Base-by-base conservation (phyloP, 305 asterid species). In the Fraxinus baroniana region DNA sequence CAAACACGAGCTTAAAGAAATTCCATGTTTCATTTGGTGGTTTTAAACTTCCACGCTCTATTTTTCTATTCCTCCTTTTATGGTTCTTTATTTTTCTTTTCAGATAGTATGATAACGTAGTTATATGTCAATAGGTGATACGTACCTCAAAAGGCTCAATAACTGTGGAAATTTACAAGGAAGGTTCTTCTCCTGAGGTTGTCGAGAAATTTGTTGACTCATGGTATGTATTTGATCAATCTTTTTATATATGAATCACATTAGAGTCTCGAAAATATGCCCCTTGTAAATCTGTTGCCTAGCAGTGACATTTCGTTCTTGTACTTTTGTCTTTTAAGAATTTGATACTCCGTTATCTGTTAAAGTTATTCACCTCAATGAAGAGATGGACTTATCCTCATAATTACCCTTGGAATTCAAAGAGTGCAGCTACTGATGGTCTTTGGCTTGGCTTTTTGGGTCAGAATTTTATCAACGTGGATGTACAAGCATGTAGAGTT, bases 111-210 rank as follows among this genome's bases (percentile, higher is more conserved):
- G 55, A 33, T 66, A 28, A 71, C 79, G 26, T 64, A 32, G 76
- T 46, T 78, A 20, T 28, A 70, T 44, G 78, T 85, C 78, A 81
- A 78, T 87, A 95, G 99, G 90, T 93, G 80, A 89, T 95, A 79
- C 89, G 84, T 68, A 95, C 99, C 18, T 89, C 97, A 41, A 94
- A 94, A 87, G 99, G 99, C 85, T 85, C 88, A 64, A 87, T 95
- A 49, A 89, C 95, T 72, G 97, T 88, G 79, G 97, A 95, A 87
- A 94, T 95, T 55, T 93, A 86, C 92, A 94, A 89, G 86, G 99
- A 95, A 78, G 93, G 97, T 82, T 92, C 98, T 81, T 92, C 98
- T 82, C 94, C 94, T 39, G 97, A 91, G 79, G 90, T 87, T 76
- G 94, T 92, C 83, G 86, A 82, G 77, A 92, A 92, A 82, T 95